These are phyloP conservation scores for Obba rivulosa DNA, from an alignment of 768 basidiomycete species.

Conservation along the genomic window DNA sequence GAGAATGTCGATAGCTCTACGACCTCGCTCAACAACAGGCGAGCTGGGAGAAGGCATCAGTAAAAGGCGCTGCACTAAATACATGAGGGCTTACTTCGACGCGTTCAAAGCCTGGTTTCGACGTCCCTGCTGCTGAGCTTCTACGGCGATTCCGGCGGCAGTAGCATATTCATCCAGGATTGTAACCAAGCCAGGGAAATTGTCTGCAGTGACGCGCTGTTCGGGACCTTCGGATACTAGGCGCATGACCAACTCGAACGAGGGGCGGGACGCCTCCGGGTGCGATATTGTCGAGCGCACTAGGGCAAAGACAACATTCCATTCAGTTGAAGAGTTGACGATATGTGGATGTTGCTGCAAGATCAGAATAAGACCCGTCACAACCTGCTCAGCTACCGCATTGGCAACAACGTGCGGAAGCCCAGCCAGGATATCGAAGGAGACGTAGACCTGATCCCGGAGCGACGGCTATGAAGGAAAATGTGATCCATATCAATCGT, in stretches of 20 bases:
- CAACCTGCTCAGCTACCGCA: conserved; percentile 88
- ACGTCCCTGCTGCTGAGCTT: conserved; percentile 44
- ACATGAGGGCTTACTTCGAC: conserved; percentile 14
- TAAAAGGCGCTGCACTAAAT: not conserved
- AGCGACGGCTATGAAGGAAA: conserved; percentile 54
- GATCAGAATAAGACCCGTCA: conserved; percentile 74
- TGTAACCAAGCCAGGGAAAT: conserved; percentile 72
- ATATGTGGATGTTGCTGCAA: conserved; percentile 72
- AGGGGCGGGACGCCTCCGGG: conserved; percentile 79
- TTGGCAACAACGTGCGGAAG: conserved; percentile 72
- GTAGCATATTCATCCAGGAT: conserved; percentile 85
- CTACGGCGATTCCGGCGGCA: conserved; percentile 55
- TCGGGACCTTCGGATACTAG: conserved; percentile 60
- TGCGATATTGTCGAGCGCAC: conserved; percentile 82
- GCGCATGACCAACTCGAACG: conserved; percentile 71
- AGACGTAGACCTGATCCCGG: conserved; percentile 91
- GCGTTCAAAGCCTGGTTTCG: conserved; percentile 21
- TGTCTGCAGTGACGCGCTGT: conserved; percentile 66
- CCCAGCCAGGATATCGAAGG: conserved; percentile 84
- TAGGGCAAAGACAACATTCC: conserved; percentile 88
- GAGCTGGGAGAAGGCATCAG: conserved; percentile 42
- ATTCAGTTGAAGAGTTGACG: conserved; percentile 90
- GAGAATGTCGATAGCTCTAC: conserved; percentile 76
- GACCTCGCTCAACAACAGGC: conserved; percentile 72
- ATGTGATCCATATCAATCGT: not conserved